Evolutionary conservation across 2,329 filamentous ascomycete genomes (phyloP).

Genomic region (Corinectria fuckeliana): DNA sequence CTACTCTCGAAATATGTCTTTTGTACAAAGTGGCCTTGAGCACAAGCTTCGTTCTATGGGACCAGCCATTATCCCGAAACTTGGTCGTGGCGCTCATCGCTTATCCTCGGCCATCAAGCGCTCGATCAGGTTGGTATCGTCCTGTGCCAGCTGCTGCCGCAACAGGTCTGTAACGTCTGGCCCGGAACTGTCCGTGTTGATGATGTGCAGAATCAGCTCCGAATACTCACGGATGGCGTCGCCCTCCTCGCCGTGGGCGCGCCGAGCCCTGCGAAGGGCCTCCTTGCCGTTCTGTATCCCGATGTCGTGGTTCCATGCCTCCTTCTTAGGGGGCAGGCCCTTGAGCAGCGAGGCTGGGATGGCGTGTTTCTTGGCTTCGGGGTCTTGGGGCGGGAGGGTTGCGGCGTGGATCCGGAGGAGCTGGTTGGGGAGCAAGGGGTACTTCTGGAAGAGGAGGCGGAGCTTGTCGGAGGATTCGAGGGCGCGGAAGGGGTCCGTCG

Average conservation of each 20-base stretch:
- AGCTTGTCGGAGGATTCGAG: constrained; percentile 60
- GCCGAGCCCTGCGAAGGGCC: constrained; percentile 58
- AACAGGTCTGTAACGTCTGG: constrained; percentile 47
- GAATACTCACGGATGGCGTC: constrained; percentile 68
- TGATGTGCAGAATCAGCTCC: constrained; percentile 59
- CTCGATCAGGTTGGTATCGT: constrained; percentile 58
- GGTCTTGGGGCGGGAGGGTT: constrained; percentile 53
- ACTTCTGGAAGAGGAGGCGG: constrained; percentile 57
- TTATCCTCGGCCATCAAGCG: constrained; percentile 55
- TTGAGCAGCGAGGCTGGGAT: constrained; percentile 45
- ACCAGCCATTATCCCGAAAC: background rate
- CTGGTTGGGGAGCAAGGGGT: constrained; percentile 56
- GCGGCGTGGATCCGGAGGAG: constrained; percentile 57
- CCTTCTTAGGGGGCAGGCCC: constrained; percentile 43
- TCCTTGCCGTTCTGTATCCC: constrained; percentile 63
- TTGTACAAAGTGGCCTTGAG: background rate
- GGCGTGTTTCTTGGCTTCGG: constrained; percentile 29
- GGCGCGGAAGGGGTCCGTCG: constrained; percentile 55
- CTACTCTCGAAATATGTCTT: constrained; percentile 9
- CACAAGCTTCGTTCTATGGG: background rate
- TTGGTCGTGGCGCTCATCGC: constrained; percentile 27
- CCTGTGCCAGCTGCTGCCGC: constrained; percentile 52
- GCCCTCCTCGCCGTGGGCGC: constrained; percentile 59
- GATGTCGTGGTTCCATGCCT: constrained; percentile 63
- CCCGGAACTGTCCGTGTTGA: constrained; percentile 44